Conservation (phyloP, 495 filamentous ascomycete genomes). For the Aspergillus asperescens region DNA sequence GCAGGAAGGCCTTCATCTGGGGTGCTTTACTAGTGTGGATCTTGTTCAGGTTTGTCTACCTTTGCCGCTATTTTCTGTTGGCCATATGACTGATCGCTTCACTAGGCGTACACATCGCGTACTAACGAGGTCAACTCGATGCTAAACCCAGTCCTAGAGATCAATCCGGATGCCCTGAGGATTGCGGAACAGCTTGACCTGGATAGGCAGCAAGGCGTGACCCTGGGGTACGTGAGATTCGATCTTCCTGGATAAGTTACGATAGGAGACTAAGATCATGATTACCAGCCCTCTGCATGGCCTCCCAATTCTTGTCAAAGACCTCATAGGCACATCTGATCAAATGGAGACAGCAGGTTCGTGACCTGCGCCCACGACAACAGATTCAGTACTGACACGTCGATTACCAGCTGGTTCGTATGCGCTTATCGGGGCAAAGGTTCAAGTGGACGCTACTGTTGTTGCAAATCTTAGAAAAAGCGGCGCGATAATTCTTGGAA, state of each 20-base stretch:
- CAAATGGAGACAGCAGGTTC: constrained; percentile 55
- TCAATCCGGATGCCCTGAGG: constrained; percentile 51
- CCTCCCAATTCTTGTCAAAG: constrained; percentile 63
- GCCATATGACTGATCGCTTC: background rate
- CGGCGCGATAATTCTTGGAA: constrained; percentile 51
- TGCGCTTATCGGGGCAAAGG: constrained; percentile 47
- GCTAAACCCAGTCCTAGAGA: constrained; percentile 48
- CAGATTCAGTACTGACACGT: constrained; percentile 3
- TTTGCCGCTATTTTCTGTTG: background rate
- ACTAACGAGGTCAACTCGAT: constrained; percentile 51
- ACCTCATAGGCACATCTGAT: constrained; percentile 61
- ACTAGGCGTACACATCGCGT: constrained; percentile 45
- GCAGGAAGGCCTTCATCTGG: constrained; percentile 41
- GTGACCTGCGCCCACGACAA: constrained; percentile 15
- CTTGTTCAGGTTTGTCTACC: constrained; percentile 42
- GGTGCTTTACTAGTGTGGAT: constrained; percentile 53
- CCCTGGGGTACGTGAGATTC: constrained; percentile 31
- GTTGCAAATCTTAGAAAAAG: constrained; percentile 44
- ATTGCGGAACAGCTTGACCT: constrained; percentile 49
- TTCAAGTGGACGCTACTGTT: constrained; percentile 42
- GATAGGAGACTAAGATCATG: background rate
- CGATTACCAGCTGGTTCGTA: constrained; percentile 48
- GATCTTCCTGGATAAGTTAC: too few species aligned
- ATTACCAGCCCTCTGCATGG: constrained; percentile 52
- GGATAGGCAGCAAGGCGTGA: constrained; percentile 43